phyloP scores from a whole-genome alignment of 306 rosid genomes.

The Fragaria vesca region DNA sequence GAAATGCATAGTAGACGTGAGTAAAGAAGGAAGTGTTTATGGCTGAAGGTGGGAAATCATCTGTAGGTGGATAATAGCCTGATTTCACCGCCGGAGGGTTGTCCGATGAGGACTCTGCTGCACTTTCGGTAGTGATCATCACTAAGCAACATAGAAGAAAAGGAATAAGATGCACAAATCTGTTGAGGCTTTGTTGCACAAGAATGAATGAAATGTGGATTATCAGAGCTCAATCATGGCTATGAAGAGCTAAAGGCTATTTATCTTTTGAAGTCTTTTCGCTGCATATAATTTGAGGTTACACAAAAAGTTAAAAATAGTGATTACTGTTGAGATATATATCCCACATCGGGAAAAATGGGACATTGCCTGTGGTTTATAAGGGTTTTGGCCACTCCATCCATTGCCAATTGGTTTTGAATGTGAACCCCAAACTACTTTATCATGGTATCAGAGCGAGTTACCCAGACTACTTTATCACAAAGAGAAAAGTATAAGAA shows the following conservation, averaged over 20 bases:
- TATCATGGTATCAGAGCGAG: no score
- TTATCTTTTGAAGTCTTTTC: background rate
- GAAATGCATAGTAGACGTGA: slow-evolving; percentile 60
- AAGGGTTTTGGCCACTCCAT: no score
- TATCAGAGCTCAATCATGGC: background rate
- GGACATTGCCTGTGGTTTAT: no score
- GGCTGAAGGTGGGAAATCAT: slow-evolving; percentile 50
- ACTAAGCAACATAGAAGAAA: slow-evolving; percentile 7
- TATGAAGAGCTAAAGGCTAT: background rate
- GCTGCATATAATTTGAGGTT: background rate
- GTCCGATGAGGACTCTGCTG: background rate
- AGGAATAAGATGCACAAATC: background rate
- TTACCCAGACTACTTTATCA: no score
- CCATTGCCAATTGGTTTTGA: no score
- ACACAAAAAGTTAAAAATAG: background rate
- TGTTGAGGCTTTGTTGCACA: slow-evolving; percentile 14
- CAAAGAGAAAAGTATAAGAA: background rate
- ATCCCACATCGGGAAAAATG: no score
- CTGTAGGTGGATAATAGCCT: slow-evolving; percentile 49
- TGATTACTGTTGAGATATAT: background rate
- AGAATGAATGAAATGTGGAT: background rate
- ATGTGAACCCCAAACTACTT: no score
- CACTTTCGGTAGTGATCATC: background rate
- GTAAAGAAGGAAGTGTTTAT: slow-evolving; percentile 65
- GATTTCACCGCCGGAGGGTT: slow-evolving; percentile 38